Percentiles rank a stretch among this genome's conserved stretches.
Evolutionary conservation across 495 filamentous ascomycete genomes (phyloP).

Genomic region (Podospora pseudoanserina): DNA sequence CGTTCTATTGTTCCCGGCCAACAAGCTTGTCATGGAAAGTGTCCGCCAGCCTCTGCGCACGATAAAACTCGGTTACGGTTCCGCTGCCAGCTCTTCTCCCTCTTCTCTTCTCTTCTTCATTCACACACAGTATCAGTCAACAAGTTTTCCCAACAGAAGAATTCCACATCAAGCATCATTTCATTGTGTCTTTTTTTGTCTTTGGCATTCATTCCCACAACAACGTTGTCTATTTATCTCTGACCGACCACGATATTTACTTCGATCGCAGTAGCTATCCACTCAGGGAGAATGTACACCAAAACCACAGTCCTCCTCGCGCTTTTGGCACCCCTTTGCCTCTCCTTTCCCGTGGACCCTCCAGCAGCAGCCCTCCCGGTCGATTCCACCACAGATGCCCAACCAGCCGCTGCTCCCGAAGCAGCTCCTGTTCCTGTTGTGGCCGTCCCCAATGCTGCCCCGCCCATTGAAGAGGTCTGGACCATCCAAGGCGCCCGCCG

Average conservation of each 20-base stretch:
- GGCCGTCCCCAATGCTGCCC: neutral
- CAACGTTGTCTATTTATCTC: neutral
- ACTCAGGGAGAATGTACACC: neutral
- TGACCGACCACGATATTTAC: too few species aligned
- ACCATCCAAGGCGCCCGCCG: neutral
- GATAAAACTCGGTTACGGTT: neutral
- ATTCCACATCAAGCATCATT: neutral
- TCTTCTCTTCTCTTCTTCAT: neutral
- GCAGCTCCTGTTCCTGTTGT: too few species aligned
- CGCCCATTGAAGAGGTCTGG: conserved; percentile 1
- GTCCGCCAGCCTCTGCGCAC: neutral
- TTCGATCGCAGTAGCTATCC: neutral
- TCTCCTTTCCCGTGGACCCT: neutral
- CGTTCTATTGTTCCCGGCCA: neutral
- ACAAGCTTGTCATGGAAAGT: neutral
- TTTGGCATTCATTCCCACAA: neutral
- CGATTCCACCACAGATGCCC: neutral
- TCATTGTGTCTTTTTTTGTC: neutral
- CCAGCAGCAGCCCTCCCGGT: neutral
- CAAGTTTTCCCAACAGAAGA: too few species aligned
- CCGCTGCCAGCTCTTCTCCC: neutral
- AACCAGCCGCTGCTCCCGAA: neutral
- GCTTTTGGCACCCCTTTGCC: neutral
- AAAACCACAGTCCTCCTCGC: neutral
- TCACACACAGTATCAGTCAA: neutral